A percentile compares a stretch with the other conserved stretches of the same genome.
Conservation (phyloP, 495 filamentous ascomycete genomes). For the Trichoderma gamsii region DNA sequence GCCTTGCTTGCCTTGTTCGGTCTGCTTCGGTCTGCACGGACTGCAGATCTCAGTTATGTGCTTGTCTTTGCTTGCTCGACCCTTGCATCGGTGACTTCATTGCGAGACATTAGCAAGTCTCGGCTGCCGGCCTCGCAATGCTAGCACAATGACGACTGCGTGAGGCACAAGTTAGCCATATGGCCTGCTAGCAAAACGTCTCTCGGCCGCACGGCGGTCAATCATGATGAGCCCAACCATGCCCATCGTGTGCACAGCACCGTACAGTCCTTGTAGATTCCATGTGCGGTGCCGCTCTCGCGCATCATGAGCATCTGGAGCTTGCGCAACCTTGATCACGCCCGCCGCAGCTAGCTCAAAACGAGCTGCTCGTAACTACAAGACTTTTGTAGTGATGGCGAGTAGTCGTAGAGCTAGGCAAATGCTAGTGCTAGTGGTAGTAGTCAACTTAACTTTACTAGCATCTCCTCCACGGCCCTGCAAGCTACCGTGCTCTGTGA, state of each 20-base stretch:
- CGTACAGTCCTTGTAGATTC: not conserved
- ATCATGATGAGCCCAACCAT: conserved; percentile 3
- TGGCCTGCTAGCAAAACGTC: not conserved
- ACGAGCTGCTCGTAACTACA: not conserved
- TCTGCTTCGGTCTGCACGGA: not conserved
- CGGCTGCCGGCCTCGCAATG: conserved; percentile 8
- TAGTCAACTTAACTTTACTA: not conserved
- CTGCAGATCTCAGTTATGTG: not conserved
- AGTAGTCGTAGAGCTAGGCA: not conserved
- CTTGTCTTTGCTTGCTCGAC: not conserved
- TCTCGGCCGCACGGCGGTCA: conserved; percentile 10
- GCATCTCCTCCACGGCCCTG: not conserved
- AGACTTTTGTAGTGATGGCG: not conserved
- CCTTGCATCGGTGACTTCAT: conserved; percentile 3
- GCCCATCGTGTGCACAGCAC: not conserved
- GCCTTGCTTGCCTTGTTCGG: conserved; percentile 6
- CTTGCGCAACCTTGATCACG: conserved; percentile 14
- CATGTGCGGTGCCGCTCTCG: conserved; percentile 9
- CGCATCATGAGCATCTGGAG: conserved; percentile 12
- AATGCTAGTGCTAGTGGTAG: not conserved
- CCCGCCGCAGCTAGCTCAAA: not conserved
- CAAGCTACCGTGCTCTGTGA: not conserved
- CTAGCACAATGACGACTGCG: conserved; percentile 10
- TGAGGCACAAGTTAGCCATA: not conserved
- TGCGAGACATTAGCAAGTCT: not conserved